Evolutionary conservation across 257 asterid genomes (phyloP).

Genomic region (Penstemon newberryi): DNA sequence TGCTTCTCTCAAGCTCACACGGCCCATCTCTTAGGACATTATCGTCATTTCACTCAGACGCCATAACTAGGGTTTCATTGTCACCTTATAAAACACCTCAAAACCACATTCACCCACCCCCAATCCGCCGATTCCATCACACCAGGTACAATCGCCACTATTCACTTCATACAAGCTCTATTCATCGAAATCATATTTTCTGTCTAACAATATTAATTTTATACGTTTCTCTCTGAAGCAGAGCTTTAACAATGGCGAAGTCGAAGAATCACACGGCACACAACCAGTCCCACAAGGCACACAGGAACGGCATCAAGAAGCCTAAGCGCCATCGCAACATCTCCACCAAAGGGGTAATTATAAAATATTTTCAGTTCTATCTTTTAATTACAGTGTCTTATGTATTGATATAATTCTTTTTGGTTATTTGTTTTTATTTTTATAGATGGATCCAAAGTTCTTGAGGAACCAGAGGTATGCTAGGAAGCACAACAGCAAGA

Average conservation of each 20-base stretch:
- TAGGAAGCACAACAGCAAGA: conserved; percentile 79
- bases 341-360: conserved; percentile 80
- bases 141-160: conserved; percentile 11
- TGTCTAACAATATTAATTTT: background rate
- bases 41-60: conserved; percentile 21
- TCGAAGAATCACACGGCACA: conserved; percentile 96
- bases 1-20: background rate
- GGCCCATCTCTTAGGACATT: conserved; percentile 21
- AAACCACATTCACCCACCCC: background rate
- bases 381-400: no score
- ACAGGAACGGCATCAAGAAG: conserved; percentile 89
- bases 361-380: background rate
- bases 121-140: conserved; percentile 2
- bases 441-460: conserved; percentile 87
- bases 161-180: background rate
- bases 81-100: conserved; percentile 25
- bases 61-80: conserved; percentile 34
- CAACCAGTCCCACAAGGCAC: conserved; percentile 86
- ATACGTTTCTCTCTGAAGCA: background rate
- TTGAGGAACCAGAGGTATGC: conserved; percentile 98
- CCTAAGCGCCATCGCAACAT: conserved; percentile 70
- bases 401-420: background rate
- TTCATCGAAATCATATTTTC: background rate
- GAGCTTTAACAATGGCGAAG: conserved; percentile 60
- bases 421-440: background rate